Evolutionary conservation across 352 stramenopile genomes (phyloP), one percentile per base, ranked within the genome.

Genomic region (Peronosclerospora sorghi): DNA sequence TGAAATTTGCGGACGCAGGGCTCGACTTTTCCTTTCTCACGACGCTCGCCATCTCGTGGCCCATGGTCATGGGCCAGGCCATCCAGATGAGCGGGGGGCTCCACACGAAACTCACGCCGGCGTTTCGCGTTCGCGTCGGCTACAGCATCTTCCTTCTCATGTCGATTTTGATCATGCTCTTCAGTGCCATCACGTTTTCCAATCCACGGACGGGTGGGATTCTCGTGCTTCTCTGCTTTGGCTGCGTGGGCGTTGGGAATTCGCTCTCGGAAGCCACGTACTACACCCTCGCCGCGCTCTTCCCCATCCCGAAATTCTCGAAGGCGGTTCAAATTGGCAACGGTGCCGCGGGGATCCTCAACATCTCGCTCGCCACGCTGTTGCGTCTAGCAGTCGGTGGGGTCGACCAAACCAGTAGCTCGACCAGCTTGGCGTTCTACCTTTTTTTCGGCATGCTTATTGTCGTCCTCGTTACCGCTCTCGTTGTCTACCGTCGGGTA

Each of bases 11-110:
- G 1, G 40, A 68, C 15, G 68, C 62, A 0, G 55, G 59, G 0
- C 59, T 82, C 32, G 51, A 77, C 40, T 87, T 87, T 44, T 65
- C 62, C 8, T 85, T 85, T 62, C 44, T 87, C 6, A 85, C 70
- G 9, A 85, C 68, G 48, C 52, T 81, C 2, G 45, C 48, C 19
- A 77, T 68, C 8, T 62, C 57, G 10, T 87, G 75, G 72, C 68
- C 75, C 2, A 77, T 85, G 59, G 51, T 72, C 10, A 35, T 66
- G 2, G 75, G 71, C 7, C 68, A 84, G 20, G 35, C 34, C 0
- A 13, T 81, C 9, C 75, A 87, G 32, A 74, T 87, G 51, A 42
- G 71, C 38, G 68, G 56, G 10, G 59, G 65, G 10, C 35, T 85
- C 5, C 72, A 85, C 62, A 82, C 79, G 55, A 63, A 64, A 30